These are phyloP conservation scores for Phellopilus nigrolimitatus DNA, from an alignment of 1,284 basidiomycete genomes.

Conservation along the genomic window DNA sequence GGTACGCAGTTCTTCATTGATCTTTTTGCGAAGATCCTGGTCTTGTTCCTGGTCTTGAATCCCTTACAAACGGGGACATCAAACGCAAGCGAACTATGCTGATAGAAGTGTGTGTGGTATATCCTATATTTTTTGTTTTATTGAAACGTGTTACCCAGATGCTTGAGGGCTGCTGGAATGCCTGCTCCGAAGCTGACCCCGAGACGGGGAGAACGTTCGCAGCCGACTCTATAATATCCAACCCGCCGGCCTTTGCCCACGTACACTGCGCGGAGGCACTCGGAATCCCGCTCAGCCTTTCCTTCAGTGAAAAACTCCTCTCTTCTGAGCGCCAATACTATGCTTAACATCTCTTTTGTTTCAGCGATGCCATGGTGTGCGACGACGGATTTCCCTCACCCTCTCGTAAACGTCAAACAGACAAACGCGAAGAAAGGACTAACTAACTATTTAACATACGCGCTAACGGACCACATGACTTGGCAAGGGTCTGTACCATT, in stretches of 20 bases:
- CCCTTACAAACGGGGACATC: constrained; percentile 45
- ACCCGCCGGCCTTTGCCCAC: constrained; percentile 61
- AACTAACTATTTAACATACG: constrained; percentile 55
- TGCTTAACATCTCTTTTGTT: constrained; percentile 11
- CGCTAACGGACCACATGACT: constrained; percentile 49
- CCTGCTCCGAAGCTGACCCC: constrained; percentile 46
- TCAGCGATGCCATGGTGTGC: constrained; percentile 67
- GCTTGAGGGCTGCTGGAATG: constrained; percentile 54
- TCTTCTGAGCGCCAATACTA: constrained; percentile 4
- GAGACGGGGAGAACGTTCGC: constrained; percentile 42
- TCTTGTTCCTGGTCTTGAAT: constrained; percentile 46
- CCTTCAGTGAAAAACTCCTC: constrained; percentile 40
- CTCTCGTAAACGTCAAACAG: constrained; percentile 50
- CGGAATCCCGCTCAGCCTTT: constrained; percentile 53
- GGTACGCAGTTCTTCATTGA: constrained; percentile 2
- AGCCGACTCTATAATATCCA: constrained; percentile 61
- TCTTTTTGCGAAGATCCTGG: constrained; percentile 39
- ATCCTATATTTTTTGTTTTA: neutral
- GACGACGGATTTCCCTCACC: constrained; percentile 60
- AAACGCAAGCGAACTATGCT: constrained; percentile 44
- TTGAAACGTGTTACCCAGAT: constrained; percentile 33
- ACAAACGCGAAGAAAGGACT: constrained; percentile 48
- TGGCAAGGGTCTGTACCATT: constrained; percentile 48
- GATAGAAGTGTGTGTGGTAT: constrained; percentile 28
- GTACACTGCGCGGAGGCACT: constrained; percentile 61